These are phyloP conservation scores for Phylloporus arenicola DNA, from an alignment of 768 basidiomycete species.

Conservation along the genomic window DNA sequence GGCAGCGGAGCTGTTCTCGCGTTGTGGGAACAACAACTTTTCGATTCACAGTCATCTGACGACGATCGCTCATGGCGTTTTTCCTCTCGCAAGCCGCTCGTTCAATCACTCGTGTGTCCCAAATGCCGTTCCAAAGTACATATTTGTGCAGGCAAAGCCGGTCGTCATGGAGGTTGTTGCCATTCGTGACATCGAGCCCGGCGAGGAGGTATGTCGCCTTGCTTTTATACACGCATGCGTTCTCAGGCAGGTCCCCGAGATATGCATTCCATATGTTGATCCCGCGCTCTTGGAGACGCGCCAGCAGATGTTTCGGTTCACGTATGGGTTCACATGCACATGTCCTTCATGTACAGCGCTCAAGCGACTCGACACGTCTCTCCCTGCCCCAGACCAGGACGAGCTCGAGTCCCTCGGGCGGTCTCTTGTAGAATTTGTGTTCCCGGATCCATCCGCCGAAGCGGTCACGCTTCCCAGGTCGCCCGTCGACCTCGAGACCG, in stretches of 20 bases:
- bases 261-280: slow-evolving; percentile 73
- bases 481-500: slow-evolving; percentile 19
- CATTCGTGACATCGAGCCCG: slow-evolving; percentile 47
- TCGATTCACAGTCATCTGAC: slow-evolving; percentile 67
- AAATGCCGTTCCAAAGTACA: slow-evolving; percentile 63
- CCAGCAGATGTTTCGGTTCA: slow-evolving; percentile 50
- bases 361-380: slow-evolving; percentile 33
- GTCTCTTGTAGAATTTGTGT: slow-evolving; percentile 38
- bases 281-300: slow-evolving; percentile 65
- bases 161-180: slow-evolving; percentile 63
- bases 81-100: slow-evolving; percentile 69
- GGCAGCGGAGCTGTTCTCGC: slow-evolving; percentile 38
- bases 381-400: slow-evolving; percentile 31
- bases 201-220: slow-evolving; percentile 56
- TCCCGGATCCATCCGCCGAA: slow-evolving; percentile 24
- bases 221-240: not conserved
- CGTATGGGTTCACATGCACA: slow-evolving; percentile 63
- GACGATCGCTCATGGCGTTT: slow-evolving; percentile 68
- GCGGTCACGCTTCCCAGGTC: slow-evolving; percentile 21
- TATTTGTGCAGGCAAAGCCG: slow-evolving; percentile 32
- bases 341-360: slow-evolving; percentile 55
- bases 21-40: slow-evolving; percentile 82
- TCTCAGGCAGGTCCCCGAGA: slow-evolving; percentile 35
- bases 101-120: slow-evolving; percentile 83
- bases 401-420: slow-evolving; percentile 16